phyloP scores from a whole-genome alignment of 1,284 basidiomycete species.

The Cryptococcus depauperatus region DNA sequence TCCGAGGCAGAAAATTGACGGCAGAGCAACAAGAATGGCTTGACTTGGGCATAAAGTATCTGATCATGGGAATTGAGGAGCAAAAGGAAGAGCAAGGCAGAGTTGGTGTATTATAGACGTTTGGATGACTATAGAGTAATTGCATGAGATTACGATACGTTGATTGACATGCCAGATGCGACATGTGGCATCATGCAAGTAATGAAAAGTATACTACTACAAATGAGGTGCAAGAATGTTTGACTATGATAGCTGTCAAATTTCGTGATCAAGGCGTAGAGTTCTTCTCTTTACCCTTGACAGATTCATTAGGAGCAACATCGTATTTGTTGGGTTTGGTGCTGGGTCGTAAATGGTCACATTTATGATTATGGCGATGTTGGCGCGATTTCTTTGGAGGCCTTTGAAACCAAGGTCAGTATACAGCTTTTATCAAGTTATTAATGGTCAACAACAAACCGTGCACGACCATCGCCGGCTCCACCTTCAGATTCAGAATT shows the following conservation, averaged over 20 bases:
- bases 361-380: conserved; percentile 10
- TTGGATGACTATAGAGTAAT: not conserved
- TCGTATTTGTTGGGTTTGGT: conserved; percentile 28
- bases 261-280: not conserved
- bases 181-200: not conserved
- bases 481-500: conserved; percentile 36
- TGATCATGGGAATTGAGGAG: conserved; percentile 20
- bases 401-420: conserved; percentile 5
- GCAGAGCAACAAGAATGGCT: conserved; percentile 61
- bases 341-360: conserved; percentile 10
- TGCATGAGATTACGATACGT: not conserved
- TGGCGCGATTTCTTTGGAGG: conserved; percentile 12
- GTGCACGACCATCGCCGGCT: conserved; percentile 26
- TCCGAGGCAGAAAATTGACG: conserved; percentile 55
- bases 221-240: not conserved
- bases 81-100: conserved; percentile 15
- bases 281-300: conserved; percentile 1
- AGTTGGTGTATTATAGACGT: conserved; percentile 16
- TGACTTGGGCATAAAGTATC: conserved; percentile 55
- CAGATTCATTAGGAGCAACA: conserved; percentile 8
- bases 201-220: not conserved
- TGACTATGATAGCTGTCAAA: not conserved
- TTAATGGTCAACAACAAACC: conserved; percentile 17
- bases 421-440: not conserved
- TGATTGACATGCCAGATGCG: not conserved